phyloP scores from a whole-genome alignment of 208 protist species.

The Naegleria fowleri region DNA sequence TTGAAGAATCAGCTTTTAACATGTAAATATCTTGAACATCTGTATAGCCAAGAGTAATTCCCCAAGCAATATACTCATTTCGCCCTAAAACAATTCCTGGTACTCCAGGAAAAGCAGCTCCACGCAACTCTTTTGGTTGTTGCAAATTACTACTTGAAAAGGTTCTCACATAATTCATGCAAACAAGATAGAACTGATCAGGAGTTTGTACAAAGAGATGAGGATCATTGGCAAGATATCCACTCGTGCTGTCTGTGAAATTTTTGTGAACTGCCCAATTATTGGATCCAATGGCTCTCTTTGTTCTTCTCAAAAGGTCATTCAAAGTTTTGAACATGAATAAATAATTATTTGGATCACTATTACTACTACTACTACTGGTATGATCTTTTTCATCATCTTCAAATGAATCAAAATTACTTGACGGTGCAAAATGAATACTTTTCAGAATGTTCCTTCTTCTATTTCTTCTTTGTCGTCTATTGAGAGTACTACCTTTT shows the following conservation, averaged over 20 bases:
- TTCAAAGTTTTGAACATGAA: not conserved
- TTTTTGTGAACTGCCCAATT: not conserved
- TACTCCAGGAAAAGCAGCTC: not conserved
- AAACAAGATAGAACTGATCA: not conserved
- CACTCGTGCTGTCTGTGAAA: not conserved
- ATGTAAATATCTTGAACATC: slow-evolving; percentile 12
- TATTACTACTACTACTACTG: no score
- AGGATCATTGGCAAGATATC: not conserved
- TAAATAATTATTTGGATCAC: no score
- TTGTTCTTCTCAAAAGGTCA: not conserved
- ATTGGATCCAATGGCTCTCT: not conserved
- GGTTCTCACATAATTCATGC: not conserved
- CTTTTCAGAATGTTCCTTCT: not conserved
- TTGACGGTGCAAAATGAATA: not conserved
- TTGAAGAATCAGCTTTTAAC: not conserved
- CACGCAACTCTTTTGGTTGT: not conserved
- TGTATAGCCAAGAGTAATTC: not conserved
- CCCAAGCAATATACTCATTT: not conserved
- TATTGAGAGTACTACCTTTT: not conserved
- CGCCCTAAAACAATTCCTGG: not conserved
- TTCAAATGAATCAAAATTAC: not conserved
- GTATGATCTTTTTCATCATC: not conserved
- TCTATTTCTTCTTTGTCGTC: not conserved
- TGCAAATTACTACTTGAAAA: not conserved
- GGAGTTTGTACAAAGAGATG: not conserved